These are phyloP conservation scores for Diaporthe citri DNA, from an alignment of 2,329 filamentous ascomycete genomes.

Conservation along the genomic window DNA sequence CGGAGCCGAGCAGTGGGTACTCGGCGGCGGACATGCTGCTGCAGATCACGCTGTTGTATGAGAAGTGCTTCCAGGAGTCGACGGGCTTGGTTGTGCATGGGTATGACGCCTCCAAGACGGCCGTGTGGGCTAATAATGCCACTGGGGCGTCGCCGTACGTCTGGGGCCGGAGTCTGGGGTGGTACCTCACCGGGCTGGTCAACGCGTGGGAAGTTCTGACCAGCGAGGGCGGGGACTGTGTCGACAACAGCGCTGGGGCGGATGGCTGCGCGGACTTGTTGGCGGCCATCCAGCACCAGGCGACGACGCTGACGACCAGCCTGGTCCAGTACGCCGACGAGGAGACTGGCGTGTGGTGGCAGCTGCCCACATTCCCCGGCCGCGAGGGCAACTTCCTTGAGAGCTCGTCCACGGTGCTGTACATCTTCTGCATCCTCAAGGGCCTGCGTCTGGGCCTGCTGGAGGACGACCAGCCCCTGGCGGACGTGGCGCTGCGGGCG, in stretches of 20 bases:
- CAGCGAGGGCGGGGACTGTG: constrained; percentile 48
- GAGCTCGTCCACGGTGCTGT: constrained; percentile 70
- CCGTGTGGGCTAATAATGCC: constrained; percentile 63
- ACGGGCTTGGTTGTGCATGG: constrained; percentile 65
- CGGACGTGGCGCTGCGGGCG: constrained; percentile 33
- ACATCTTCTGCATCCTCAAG: constrained; percentile 64
- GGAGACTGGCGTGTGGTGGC: constrained; percentile 66
- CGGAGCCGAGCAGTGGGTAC: constrained; percentile 54
- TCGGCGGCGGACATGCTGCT: constrained; percentile 59
- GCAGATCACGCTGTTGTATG: constrained; percentile 60
- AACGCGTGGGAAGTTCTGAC: constrained; percentile 61
- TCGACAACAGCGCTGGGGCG: not conserved
- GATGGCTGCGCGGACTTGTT: constrained; percentile 19
- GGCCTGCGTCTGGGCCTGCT: constrained; percentile 44
- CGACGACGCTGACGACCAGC: constrained; percentile 55
- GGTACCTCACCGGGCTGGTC: constrained; percentile 66
- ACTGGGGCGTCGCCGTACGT: constrained; percentile 65
- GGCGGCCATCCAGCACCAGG: constrained; percentile 45
- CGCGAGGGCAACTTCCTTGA: constrained; percentile 70
- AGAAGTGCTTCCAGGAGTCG: constrained; percentile 54
- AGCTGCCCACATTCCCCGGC: constrained; percentile 62
- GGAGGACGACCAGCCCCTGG: not conserved
- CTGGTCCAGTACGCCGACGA: constrained; percentile 57
- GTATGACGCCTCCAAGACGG: constrained; percentile 62
- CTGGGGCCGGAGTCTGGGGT: constrained; percentile 67